These are phyloP conservation scores for Trametes gibbosa DNA, from an alignment of 768 basidiomycete species.

Conservation along the genomic window DNA sequence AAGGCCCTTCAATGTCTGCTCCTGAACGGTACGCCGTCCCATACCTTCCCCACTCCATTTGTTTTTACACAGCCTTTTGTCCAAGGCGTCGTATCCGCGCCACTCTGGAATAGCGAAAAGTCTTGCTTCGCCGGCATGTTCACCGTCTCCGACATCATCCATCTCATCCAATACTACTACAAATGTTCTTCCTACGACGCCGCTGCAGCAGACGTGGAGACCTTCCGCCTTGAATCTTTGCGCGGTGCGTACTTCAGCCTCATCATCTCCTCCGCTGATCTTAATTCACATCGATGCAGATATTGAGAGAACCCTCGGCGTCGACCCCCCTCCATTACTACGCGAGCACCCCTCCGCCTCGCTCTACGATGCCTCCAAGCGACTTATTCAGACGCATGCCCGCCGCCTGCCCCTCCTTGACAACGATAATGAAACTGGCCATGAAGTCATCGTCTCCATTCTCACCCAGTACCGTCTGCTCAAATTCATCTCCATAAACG, in stretches of 20 bases:
- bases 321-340: slow-evolving; percentile 87
- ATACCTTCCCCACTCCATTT: neutral
- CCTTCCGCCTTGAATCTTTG: slow-evolving; percentile 82
- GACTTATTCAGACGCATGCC: slow-evolving; percentile 93
- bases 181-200: slow-evolving; percentile 77
- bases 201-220: slow-evolving; percentile 89
- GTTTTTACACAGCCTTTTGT: slow-evolving; percentile 13
- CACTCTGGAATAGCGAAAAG: slow-evolving; percentile 94
- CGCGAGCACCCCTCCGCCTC: slow-evolving; percentile 85
- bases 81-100: slow-evolving; percentile 94
- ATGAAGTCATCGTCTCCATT: slow-evolving; percentile 94
- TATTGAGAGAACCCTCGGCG: slow-evolving; percentile 89
- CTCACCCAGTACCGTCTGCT: slow-evolving; percentile 96
- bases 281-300: slow-evolving; percentile 46
- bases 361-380: slow-evolving; percentile 85
- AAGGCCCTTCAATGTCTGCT: slow-evolving; percentile 88
- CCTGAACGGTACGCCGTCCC: slow-evolving; percentile 58
- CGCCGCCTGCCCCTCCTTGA: slow-evolving; percentile 93
- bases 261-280: slow-evolving; percentile 3
- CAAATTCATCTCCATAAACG: slow-evolving; percentile 98
- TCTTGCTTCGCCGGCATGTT: slow-evolving; percentile 97
- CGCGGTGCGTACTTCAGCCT: slow-evolving; percentile 57
- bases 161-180: slow-evolving; percentile 98
- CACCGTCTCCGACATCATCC: slow-evolving; percentile 98
- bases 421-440: slow-evolving; percentile 87